A percentile compares a stretch with the other conserved stretches of the same genome.
Evolutionary conservation across 108 stramenopile species (phyloP).

Genomic region (Halocafeteria seosinensis): DNA sequence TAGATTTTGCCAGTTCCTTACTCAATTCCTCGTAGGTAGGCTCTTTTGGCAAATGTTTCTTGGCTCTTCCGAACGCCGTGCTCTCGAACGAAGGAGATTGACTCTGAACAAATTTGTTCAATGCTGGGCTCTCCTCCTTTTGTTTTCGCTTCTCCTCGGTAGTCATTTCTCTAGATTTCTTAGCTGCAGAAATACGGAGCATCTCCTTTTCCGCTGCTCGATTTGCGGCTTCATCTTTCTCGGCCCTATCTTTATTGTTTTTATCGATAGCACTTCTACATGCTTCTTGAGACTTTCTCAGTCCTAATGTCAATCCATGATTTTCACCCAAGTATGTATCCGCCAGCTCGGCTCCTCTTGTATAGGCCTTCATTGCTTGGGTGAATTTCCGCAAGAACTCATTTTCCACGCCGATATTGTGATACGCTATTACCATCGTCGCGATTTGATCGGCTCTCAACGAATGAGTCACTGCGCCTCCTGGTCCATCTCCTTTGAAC

Average conservation of each 20-base stretch:
- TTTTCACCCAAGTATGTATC: slow-evolving; percentile 33
- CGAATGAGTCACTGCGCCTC: background rate
- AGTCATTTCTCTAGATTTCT: background rate
- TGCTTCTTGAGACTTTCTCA: slow-evolving; percentile 28
- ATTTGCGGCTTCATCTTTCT: background rate
- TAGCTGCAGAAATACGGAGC: background rate
- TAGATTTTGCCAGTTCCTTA: no score
- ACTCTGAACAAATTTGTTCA: background rate
- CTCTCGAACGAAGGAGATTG: no score
- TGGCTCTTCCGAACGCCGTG: no score
- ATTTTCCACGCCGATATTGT: slow-evolving; percentile 50
- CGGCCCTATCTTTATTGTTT: background rate
- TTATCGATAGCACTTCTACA: background rate
- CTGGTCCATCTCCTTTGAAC: background rate
- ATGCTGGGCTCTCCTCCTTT: background rate
- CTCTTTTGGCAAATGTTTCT: no score
- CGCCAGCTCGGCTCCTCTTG: slow-evolving; percentile 41
- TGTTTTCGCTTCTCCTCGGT: background rate
- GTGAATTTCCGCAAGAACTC: slow-evolving; percentile 43
- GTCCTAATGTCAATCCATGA: slow-evolving; percentile 35
- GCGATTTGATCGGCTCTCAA: slow-evolving; percentile 21
- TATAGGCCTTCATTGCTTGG: slow-evolving; percentile 31
- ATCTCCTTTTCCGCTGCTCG: background rate
- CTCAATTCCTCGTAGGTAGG: no score
- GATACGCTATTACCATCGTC: slow-evolving; percentile 43